A percentile compares a stretch with the other conserved stretches of the same genome.
phyloP scores from a whole-genome alignment of 2,329 filamentous ascomycete genomes.

The Aspergillus niger region DNA sequence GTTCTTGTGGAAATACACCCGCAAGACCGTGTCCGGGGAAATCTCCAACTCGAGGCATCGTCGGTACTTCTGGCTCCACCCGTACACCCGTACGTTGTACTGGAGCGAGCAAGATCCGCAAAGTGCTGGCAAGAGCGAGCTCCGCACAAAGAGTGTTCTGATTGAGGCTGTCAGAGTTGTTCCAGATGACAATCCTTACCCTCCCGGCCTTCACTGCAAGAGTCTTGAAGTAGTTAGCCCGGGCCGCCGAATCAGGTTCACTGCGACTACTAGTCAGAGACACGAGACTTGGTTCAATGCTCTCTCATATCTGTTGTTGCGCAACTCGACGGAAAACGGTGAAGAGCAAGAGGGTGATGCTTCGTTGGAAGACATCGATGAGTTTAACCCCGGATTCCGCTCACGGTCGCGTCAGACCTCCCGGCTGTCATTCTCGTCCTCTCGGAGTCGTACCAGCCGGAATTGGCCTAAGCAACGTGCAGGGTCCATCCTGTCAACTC shows the following conservation, averaged over 20 bases:
- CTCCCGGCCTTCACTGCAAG: constrained; percentile 91
- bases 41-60: constrained; percentile 88
- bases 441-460: constrained; percentile 72
- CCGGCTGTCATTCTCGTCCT: constrained; percentile 71
- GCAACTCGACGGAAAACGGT: constrained; percentile 62
- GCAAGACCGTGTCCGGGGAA: constrained; percentile 84
- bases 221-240: constrained; percentile 88
- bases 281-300: constrained; percentile 99
- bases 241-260: constrained; percentile 88
- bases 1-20: constrained; percentile 98
- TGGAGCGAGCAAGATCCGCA: constrained; percentile 93
- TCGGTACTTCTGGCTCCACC: constrained; percentile 98
- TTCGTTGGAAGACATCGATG: constrained; percentile 64
- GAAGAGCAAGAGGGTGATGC: constrained; percentile 62
- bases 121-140: constrained; percentile 71
- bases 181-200: constrained; percentile 91
- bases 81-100: constrained; percentile 93
- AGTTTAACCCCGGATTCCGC: constrained; percentile 75
- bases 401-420: constrained; percentile 58
- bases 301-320: constrained; percentile 84
- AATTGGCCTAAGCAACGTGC: constrained; percentile 61
- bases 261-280: constrained; percentile 86
- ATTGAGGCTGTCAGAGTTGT: constrained; percentile 93
- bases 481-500: constrained; percentile 41
- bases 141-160: constrained; percentile 83